Percentiles rank a stretch among this genome's conserved stretches.
These are phyloP conservation scores for Crataegus laevigata DNA, from an alignment of 306 rosid species.

Conservation along the genomic window DNA sequence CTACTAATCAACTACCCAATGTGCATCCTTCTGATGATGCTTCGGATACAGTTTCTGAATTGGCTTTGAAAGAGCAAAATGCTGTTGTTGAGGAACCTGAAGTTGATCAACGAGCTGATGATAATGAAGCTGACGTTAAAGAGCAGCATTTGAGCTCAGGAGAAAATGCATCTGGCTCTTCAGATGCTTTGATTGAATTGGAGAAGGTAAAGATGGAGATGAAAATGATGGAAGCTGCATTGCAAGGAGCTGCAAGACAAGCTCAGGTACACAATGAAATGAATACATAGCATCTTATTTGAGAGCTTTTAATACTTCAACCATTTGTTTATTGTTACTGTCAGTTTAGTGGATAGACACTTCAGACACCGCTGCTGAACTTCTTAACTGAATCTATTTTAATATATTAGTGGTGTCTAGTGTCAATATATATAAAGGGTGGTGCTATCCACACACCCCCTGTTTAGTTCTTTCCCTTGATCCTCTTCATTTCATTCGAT, in stretches of 20 bases:
- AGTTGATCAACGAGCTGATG: conserved; percentile 27
- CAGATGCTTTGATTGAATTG: conserved; percentile 49
- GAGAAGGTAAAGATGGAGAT: conserved; percentile 72
- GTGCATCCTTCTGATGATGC: background rate
- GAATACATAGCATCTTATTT: conserved; percentile 18
- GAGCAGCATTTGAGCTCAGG: conserved; percentile 40
- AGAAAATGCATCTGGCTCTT: conserved; percentile 27
- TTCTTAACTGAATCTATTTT: background rate
- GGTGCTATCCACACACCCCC: too few relatives aligned
- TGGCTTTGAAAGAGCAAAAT: conserved; percentile 35
- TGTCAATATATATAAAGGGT: background rate
- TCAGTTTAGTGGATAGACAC: background rate
- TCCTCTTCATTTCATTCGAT: too few relatives aligned
- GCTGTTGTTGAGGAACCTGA: conserved; percentile 27
- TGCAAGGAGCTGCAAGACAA: conserved; percentile 98
- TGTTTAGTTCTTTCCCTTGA: too few relatives aligned
- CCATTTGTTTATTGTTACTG: conserved; percentile 4
- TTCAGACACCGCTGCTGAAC: background rate
- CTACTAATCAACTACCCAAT: background rate
- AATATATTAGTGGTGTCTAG: background rate
- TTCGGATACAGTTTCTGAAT: background rate
- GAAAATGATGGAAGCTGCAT: conserved; percentile 95
- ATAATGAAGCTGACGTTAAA: conserved; percentile 31
- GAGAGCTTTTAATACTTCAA: conserved; percentile 2
- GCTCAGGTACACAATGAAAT: conserved; percentile 68